These are phyloP conservation scores for Ceratobasidium sp. DNA, from an alignment of 1,284 basidiomycete genomes.

Conservation along the genomic window DNA sequence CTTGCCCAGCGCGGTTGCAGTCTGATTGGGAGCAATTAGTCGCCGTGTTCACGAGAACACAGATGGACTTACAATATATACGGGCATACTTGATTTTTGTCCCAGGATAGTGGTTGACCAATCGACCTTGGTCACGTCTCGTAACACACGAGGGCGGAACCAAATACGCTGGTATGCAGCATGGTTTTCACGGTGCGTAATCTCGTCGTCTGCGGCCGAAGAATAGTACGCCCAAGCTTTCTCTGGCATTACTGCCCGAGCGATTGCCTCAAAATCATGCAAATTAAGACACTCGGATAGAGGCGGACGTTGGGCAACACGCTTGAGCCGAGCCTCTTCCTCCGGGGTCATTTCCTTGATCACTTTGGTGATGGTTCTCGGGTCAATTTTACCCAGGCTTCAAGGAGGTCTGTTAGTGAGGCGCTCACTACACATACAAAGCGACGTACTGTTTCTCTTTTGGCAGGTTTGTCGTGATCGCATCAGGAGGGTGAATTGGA, in stretches of 20 bases:
- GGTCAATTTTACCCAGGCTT: slow-evolving; percentile 74
- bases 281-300: slow-evolving; percentile 82
- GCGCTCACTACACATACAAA: neutral
- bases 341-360: slow-evolving; percentile 62
- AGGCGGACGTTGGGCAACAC: slow-evolving; percentile 64
- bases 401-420: slow-evolving; percentile 42
- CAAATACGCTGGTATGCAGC: slow-evolving; percentile 88
- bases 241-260: slow-evolving; percentile 71
- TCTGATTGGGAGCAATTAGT: slow-evolving; percentile 51
- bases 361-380: slow-evolving; percentile 62
- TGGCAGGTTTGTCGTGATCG: slow-evolving; percentile 82
- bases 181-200: slow-evolving; percentile 87
- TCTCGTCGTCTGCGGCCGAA: slow-evolving; percentile 87
- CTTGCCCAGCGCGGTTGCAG: slow-evolving; percentile 84
- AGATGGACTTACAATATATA: slow-evolving; percentile 65
- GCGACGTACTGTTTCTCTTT: slow-evolving; percentile 70
- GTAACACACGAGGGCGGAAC: slow-evolving; percentile 89
- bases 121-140: slow-evolving; percentile 83
- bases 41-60: neutral
- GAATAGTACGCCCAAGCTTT: slow-evolving; percentile 92
- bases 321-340: slow-evolving; percentile 64
- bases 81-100: slow-evolving; percentile 72
- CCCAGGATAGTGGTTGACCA: slow-evolving; percentile 83
- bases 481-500: slow-evolving; percentile 87
- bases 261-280: slow-evolving; percentile 91